Evolutionary conservation across 495 filamentous ascomycete species (phyloP).

Genomic region (Mytilinidion resinicola): DNA sequence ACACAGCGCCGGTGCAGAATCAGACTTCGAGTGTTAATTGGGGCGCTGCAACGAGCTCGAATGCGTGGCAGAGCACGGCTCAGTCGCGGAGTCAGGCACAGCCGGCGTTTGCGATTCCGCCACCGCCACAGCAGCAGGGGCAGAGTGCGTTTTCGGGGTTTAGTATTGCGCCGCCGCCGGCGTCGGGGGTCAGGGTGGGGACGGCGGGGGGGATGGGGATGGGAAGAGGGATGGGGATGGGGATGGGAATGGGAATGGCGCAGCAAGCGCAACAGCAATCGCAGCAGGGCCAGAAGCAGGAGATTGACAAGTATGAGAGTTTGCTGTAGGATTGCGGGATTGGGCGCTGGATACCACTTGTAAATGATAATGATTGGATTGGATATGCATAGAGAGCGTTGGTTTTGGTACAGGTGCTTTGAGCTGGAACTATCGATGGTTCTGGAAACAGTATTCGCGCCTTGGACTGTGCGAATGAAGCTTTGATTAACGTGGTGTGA

Average conservation of each 20-base stretch:
- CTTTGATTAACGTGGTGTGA: too few relatives aligned
- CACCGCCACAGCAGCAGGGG: slow-evolving; percentile 10
- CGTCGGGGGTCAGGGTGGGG: neutral
- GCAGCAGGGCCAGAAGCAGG: slow-evolving; percentile 46
- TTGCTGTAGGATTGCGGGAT: slow-evolving; percentile 46
- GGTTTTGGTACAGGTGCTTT: too few relatives aligned
- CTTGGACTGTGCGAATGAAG: too few relatives aligned
- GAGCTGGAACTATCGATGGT: too few relatives aligned
- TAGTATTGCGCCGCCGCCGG: slow-evolving; percentile 23
- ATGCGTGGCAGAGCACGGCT: slow-evolving; percentile 12
- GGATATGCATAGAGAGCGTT: too few relatives aligned
- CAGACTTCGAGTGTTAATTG: slow-evolving; percentile 18
- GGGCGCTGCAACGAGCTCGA: slow-evolving; percentile 8
- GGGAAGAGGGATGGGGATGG: neutral
- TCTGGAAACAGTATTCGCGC: too few relatives aligned
- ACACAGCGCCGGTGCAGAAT: slow-evolving; percentile 3
- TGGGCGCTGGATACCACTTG: too few relatives aligned
- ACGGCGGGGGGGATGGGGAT: slow-evolving; percentile 4
- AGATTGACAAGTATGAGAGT: slow-evolving; percentile 77
- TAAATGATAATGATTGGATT: too few relatives aligned
- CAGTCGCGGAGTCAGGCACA: slow-evolving; percentile 9
- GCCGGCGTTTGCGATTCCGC: slow-evolving; percentile 18
- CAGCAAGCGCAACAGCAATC: neutral
- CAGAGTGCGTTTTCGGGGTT: slow-evolving; percentile 8
- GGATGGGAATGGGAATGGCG: slow-evolving; percentile 12